Percentiles rank a stretch among this genome's conserved stretches.
These are phyloP conservation scores for Podospora appendiculata DNA, from an alignment of 495 filamentous ascomycete genomes.

Conservation along the genomic window DNA sequence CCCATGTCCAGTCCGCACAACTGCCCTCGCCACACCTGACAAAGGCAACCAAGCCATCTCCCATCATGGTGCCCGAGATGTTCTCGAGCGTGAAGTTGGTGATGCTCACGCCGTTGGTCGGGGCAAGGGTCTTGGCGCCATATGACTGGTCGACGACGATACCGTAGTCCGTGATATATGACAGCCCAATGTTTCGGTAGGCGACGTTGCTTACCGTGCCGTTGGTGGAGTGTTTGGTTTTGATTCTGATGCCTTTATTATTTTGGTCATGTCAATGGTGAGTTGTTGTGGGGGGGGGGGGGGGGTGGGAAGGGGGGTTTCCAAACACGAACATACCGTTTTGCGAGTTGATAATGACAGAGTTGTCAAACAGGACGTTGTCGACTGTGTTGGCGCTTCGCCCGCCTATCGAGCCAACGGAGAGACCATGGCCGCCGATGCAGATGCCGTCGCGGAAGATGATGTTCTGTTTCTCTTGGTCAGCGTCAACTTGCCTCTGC, in stretches of 20 bases:
- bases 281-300: no score
- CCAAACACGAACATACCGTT: conserved; percentile 25
- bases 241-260: conserved; percentile 45
- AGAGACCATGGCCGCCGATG: conserved; percentile 59
- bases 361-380: conserved; percentile 28
- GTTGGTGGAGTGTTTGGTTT: conserved; percentile 51
- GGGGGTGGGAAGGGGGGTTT: neutral
- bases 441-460: conserved; percentile 44
- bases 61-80: conserved; percentile 44
- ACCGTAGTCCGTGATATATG: conserved; percentile 51
- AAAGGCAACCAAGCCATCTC: conserved; percentile 38
- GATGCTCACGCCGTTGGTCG: conserved; percentile 56
- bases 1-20: conserved; percentile 45
- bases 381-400: conserved; percentile 52
- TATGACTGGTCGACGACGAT: conserved; percentile 67
- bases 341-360: conserved; percentile 44
- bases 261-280: neutral
- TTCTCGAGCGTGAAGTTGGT: conserved; percentile 46
- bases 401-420: conserved; percentile 61
- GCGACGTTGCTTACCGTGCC: conserved; percentile 51
- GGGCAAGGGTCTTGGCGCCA: conserved; percentile 50
- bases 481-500: neutral
- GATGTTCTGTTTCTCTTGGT: conserved; percentile 28
- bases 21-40: conserved; percentile 46
- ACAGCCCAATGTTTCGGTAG: conserved; percentile 52